Conservation (phyloP, 2,329 filamentous ascomycete species). For the Penicillium freii region DNA sequence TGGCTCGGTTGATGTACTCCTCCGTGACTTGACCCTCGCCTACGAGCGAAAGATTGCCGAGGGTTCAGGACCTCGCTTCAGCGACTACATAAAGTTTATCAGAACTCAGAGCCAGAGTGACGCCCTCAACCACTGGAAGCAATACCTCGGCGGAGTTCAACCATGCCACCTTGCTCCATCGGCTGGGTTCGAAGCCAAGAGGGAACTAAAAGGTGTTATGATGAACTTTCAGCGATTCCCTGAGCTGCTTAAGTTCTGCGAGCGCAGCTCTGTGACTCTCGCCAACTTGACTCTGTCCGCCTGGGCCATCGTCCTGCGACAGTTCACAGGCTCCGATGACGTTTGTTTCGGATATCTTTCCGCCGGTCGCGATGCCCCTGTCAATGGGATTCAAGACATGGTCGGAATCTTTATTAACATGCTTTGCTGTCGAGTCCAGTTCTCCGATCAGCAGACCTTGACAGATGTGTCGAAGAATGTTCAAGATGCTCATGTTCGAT, state of each 20-base stretch:
- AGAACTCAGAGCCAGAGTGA: conserved; percentile 26
- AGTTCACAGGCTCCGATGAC: conserved; percentile 35
- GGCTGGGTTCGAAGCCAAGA: conserved; percentile 9
- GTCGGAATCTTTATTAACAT: conserved; percentile 56
- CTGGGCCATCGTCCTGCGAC: conserved; percentile 41
- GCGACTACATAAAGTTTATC: conserved; percentile 40
- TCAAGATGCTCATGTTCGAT: conserved; percentile 48
- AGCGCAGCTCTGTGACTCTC: conserved; percentile 32
- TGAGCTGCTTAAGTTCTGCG: conserved; percentile 35
- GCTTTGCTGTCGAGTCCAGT: conserved; percentile 51
- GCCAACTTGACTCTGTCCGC: conserved; percentile 39
- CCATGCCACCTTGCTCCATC: conserved; percentile 32
- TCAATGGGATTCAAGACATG: conserved; percentile 47
- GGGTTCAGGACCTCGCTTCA: conserved; percentile 33
- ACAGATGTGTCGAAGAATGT: conserved; percentile 44
- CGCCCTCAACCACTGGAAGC: conserved; percentile 37
- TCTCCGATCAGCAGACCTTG: conserved; percentile 35
- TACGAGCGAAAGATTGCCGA: conserved; percentile 32
- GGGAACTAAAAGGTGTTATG: conserved; percentile 26
- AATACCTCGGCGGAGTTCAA: conserved; percentile 33
- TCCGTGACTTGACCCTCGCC: conserved; percentile 33
- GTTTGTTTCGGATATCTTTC: conserved; percentile 45
- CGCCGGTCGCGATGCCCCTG: conserved; percentile 46
- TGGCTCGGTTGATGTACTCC: conserved; percentile 33
- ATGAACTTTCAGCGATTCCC: conserved; percentile 33